Evolutionary conservation across 352 stramenopile species (phyloP), one percentile per base, ranked within the genome.

Genomic region (Phytopythium sindhum): DNA sequence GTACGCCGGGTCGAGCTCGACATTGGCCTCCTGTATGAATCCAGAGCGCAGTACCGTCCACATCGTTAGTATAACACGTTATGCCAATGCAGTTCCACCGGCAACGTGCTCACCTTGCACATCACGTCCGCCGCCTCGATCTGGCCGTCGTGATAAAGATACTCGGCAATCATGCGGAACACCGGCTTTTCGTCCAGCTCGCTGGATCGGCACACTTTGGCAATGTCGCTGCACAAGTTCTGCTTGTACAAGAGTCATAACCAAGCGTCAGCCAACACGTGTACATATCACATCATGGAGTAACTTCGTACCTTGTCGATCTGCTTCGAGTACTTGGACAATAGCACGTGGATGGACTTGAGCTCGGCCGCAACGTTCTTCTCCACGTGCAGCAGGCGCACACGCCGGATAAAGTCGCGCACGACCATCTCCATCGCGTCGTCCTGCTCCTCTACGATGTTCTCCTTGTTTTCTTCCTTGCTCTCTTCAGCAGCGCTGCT

Each of bases 71-170:
- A 41, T 14, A 1, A 31, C 2, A 31, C n/a, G 24, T 54, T 6
- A 11, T 14, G 7, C 24, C 12, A 31, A 14, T 9, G 17, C 44
- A 7, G 11, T 5, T 8, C 11, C 12, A 45, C 39, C 11, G 21
- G 45, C n/a, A 23, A 2, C n/a, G 4, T 12, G 5, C 24, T 59
- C 48, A 90, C 84, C 63, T 84, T 78, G 75, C 84, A 92, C 63
- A 93, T 73, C 11, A 73, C 65, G 64, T 93, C 84, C 1, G 81
- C 84, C 4, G 80, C 84, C 14, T 88, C 75, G 44, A 93, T 87
- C 63, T 93, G 84, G 1, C 84, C 84, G 42, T 93, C 80, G 24
- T 91, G 84, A 47, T 93, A 93, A 9, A 93, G 73, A 72, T 93
- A 89, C 52, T 93, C 84, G 14, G 72, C 80, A 28, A 93, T 79